Evolutionary conservation across 2,329 filamentous ascomycete genomes (phyloP).

Genomic region (Chaetothyriales sp.): DNA sequence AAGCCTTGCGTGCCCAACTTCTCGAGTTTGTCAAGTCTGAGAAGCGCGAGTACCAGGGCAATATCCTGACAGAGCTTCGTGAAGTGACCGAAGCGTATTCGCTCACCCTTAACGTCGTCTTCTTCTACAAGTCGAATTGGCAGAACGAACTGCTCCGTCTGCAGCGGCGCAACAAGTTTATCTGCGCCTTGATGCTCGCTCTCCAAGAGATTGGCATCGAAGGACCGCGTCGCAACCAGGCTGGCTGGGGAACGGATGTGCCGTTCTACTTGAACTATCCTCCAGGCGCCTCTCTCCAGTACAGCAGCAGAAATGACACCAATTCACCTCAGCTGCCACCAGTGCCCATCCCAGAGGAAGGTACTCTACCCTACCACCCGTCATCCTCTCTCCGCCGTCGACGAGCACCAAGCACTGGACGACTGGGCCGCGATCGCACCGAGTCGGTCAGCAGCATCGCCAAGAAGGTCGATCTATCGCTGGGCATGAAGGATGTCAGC

Average conservation of each 20-base stretch:
- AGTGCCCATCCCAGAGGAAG: constrained; percentile 11
- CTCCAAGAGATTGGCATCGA: constrained; percentile 76
- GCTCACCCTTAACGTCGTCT: constrained; percentile 78
- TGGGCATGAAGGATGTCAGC: constrained; percentile 48
- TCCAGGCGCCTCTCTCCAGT: constrained; percentile 29
- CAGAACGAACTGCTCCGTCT: constrained; percentile 88
- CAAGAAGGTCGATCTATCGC: constrained; percentile 54
- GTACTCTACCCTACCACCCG: constrained; percentile 20
- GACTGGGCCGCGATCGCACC: constrained; percentile 33
- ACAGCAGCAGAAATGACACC: constrained; percentile 27
- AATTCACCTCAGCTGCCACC: constrained; percentile 27
- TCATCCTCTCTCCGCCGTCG: constrained; percentile 41
- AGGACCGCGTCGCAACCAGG: constrained; percentile 59
- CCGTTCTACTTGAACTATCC: constrained; percentile 47
- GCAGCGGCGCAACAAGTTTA: constrained; percentile 83
- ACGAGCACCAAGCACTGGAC: constrained; percentile 20
- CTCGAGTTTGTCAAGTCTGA: constrained; percentile 69
- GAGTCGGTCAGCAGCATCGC: constrained; percentile 44
- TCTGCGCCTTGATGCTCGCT: constrained; percentile 74
- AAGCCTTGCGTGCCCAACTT: constrained; percentile 62
- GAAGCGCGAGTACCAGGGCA: constrained; percentile 76
- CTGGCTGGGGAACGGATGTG: constrained; percentile 50
- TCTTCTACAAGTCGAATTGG: constrained; percentile 96
- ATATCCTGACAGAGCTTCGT: constrained; percentile 72
- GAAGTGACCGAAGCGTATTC: constrained; percentile 70